Base-by-base conservation (phyloP, 306 rosid genomes). In the Pyrus betulifolia region DNA sequence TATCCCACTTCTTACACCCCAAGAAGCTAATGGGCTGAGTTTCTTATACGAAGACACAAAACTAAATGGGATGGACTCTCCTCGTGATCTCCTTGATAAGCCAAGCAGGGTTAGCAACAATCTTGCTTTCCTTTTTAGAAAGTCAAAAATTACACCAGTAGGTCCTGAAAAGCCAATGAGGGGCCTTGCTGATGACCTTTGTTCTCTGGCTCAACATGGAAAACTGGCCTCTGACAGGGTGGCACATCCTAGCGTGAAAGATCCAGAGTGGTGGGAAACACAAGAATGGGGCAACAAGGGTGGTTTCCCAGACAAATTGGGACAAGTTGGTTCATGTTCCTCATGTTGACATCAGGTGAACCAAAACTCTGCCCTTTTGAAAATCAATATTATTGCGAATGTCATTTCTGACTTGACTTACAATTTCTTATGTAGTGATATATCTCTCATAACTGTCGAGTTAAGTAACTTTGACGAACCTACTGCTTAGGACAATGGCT, bases 241-340 rank as follows among this genome's bases (percentile, higher is more conserved):
- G 62, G 40, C 76, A 72, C 88, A 81, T 46, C 76, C 70, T 69
- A 78, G 67, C 78, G 52, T 70, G 38, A 85, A 82, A 76, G 65
- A 65, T 80, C 82, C 80, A 44, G 97, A 91, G 64, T 96, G 99
- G 98, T 96, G 99, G 99, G 99, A 96, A 83, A 89, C 83, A 70
- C 99, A 90, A 88, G 97, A 92, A 49, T 86, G 96, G 42, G 93
- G 85, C 76, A 86, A 82, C 81, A 90, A 88, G 84, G 93, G 89
- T 72, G 89, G 96, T 77, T 86, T 88, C 78, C 27, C 83, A 19
- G 88, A 91, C 79, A 97, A 88, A 76, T 83, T 84, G 14, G 97
- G 97, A 80, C 93, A 87, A 88, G 91, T 89, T 84, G 27, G 27
- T 2, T 2, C 27, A 25, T 25, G 27, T 25, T 25, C 27, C 27